Base-by-base conservation (phyloP, 345 rosid genomes). In the Salix exigua region DNA sequence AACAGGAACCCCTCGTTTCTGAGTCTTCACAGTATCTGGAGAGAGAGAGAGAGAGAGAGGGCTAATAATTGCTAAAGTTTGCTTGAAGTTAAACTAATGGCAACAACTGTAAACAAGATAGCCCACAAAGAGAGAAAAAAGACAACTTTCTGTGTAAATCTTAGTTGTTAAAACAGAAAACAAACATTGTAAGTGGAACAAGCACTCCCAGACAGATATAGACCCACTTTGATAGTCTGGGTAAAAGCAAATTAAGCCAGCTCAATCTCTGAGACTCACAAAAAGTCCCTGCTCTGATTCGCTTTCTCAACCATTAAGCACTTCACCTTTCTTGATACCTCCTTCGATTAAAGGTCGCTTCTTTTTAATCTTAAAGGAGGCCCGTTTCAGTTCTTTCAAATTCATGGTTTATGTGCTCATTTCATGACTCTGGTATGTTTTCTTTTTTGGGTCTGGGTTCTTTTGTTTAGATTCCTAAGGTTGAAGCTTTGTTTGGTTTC, bases 401-500 rank as follows among this genome's bases (percentile, higher is more conserved):
- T 35, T 68, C 68, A 21, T 55, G 23, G 33, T 67, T 75, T 31
- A 25, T 64, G 3, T 66, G 78, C 50, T 66, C 40, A 35, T 67
- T 53, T 75, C 17, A 50, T 73, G 26, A 6, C 11, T 73, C 55
- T 26, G 55, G 35, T 73, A 38, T 21, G 38, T 33, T 18, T 31
- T n/a, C 26, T 51, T 28, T 46, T 50, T 26, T 62, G 65, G 42
- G 23, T 48, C 14, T 75, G 51, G 33, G 18, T 35, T 38, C 50
- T 38, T 75, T 51, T 25, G 72, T 21, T 65, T 65, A 18, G 78
- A 35, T 67, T 51, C 40, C 51, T 23, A 6, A 51, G 73, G 44
- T 62, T 61, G 79, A 44, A 38, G 65, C 50, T 6, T 7, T 71
- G 26, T 77, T 70, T 70, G 37, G 61, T 63, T 44, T 33, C 70